Evolutionary conservation across 495 filamentous ascomycete species (phyloP).

Genomic region (Polyplosphaeria fusca): DNA sequence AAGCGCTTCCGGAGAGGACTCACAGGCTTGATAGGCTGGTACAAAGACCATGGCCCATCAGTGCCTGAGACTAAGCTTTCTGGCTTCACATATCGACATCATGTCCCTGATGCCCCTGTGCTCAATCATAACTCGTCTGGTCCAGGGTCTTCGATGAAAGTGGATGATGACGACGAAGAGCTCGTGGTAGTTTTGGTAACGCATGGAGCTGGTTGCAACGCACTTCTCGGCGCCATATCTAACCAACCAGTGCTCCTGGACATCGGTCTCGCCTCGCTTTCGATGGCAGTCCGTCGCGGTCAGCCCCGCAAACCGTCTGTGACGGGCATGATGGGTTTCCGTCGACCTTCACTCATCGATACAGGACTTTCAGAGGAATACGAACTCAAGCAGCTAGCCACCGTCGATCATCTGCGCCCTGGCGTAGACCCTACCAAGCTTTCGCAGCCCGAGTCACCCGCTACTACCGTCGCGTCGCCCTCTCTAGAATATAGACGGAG

Average conservation of each 20-base stretch:
- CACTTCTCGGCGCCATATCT: slow-evolving; percentile 84
- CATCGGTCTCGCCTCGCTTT: slow-evolving; percentile 83
- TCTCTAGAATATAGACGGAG: slow-evolving; percentile 24
- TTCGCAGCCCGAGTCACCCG: slow-evolving; percentile 19
- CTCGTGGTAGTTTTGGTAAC: slow-evolving; percentile 87
- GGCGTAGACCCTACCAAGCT: slow-evolving; percentile 40
- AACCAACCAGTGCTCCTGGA: slow-evolving; percentile 86
- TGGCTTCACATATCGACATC: slow-evolving; percentile 15
- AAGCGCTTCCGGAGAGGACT: slow-evolving; percentile 76
- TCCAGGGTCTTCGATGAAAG: slow-evolving; percentile 9
- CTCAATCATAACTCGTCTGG: slow-evolving; percentile 6
- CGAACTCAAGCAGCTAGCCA: slow-evolving; percentile 71
- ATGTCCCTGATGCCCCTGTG: not conserved
- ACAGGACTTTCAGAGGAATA: slow-evolving; percentile 58
- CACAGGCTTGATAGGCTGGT: slow-evolving; percentile 75
- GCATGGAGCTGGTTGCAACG: slow-evolving; percentile 97
- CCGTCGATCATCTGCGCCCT: slow-evolving; percentile 73
- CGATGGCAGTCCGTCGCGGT: slow-evolving; percentile 76
- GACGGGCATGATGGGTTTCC: not conserved
- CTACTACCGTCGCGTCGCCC: slow-evolving; percentile 7
- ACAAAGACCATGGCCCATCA: slow-evolving; percentile 55
- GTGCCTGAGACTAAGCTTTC: slow-evolving; percentile 34
- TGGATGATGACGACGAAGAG: slow-evolving; percentile 53
- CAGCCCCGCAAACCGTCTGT: slow-evolving; percentile 24
- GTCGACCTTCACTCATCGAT: slow-evolving; percentile 38